phyloP scores from a whole-genome alignment of 2,329 filamentous ascomycete genomes.

The Cytospora paraplurivora region DNA sequence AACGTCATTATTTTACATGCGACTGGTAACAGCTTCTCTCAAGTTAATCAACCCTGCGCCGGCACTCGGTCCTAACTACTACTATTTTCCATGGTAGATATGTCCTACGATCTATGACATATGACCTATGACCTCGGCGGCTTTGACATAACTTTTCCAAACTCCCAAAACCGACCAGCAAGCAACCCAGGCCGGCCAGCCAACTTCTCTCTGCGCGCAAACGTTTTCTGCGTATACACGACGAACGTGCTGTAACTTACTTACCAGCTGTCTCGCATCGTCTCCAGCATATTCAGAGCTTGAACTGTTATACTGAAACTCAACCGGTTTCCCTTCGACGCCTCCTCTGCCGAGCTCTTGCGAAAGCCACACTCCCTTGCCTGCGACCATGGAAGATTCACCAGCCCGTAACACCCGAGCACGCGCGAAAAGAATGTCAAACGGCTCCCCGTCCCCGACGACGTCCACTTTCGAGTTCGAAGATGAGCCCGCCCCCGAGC shows the following conservation, averaged over 20 bases:
- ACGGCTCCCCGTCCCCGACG: constrained; percentile 13
- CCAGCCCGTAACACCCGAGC: constrained; percentile 22
- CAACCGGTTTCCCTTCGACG: background rate
- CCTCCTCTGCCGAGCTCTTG: background rate
- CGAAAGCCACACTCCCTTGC: background rate
- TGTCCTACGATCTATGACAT: background rate
- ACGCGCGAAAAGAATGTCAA: constrained; percentile 18
- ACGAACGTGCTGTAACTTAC: background rate
- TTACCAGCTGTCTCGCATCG: background rate
- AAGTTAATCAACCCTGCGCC: background rate
- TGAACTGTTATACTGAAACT: too few relatives aligned
- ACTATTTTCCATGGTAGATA: background rate
- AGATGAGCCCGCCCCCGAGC: constrained; percentile 15
- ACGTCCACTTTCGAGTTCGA: constrained; percentile 16
- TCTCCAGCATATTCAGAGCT: background rate
- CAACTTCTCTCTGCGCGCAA: background rate
- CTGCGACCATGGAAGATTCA: constrained; percentile 24
- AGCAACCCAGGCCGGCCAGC: background rate
- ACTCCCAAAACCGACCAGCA: background rate
- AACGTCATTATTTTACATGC: constrained; percentile 16
- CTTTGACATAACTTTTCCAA: background rate
- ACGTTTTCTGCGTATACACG: background rate
- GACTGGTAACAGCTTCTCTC: background rate
- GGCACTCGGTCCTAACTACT: background rate
- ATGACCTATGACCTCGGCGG: background rate